Evolutionary conservation across 495 filamentous ascomycete genomes (phyloP), one percentile per base, ranked within the genome.

Genomic region (Penicillium pulvis): DNA sequence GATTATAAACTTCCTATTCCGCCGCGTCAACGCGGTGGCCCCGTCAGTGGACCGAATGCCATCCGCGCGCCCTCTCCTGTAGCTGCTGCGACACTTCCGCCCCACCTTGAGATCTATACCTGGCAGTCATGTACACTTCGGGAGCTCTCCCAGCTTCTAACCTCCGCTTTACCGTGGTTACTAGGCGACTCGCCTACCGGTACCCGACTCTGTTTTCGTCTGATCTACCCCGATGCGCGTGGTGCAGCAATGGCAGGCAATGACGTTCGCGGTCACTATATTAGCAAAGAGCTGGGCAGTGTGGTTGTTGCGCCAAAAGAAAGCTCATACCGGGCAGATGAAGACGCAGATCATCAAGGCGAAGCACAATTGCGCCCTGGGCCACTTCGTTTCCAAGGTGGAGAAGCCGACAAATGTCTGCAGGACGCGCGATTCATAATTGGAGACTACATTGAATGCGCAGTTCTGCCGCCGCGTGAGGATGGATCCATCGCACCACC

Each of bases 371-470:
- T 68, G 45, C 66, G 64, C 2, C 19, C 61, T 17, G 68, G 66
- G 9, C 56, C 67, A 2, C 57, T 75, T n/a, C 72, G 68, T 7
- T 62, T 71, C 47, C 72, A 83, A 28, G 78, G 74, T n/a, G 79
- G 79, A 12, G 85, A 87, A n/a, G 80, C 82, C 43, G 82, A 87
- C 10, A 93, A 87, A 74, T 90, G 89, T 44, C 73, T 97, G 42
- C 74, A 75, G 47, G 91, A 95, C 44, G 85, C 82, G 35, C 79
- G 84, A 26, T 96, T 97, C 63, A 87, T 97, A 30, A 86, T 93
- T 57, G 94, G 93, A 0, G 93, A 97, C 74, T 97, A 87, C 68
- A 81, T 98, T 23, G 85, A 85, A 55, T 91, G 88, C 68, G 89
- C 90, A 3, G 86, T 98, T 47, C 72, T 92, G 23, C 86, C 89